Percentiles rank a stretch among this genome's conserved stretches.
These are phyloP conservation scores for Penicillium occitanis DNA, from an alignment of 2,329 filamentous ascomycete species.

Conservation along the genomic window DNA sequence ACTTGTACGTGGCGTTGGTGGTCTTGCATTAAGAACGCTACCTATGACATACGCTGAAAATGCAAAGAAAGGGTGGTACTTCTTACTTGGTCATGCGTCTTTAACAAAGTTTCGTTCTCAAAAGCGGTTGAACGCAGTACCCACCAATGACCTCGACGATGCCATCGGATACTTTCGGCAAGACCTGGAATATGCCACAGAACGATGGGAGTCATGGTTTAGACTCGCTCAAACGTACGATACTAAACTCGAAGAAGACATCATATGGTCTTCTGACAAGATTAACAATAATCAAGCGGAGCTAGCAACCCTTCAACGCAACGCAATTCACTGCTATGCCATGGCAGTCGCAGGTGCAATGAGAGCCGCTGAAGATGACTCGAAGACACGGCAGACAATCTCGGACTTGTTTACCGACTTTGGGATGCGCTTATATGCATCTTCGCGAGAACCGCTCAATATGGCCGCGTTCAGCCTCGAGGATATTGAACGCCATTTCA, in stretches of 20 bases:
- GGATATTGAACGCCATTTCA: conserved; percentile 62
- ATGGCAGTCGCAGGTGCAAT: conserved; percentile 66
- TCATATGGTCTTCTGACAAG: conserved; percentile 87
- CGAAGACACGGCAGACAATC: conserved; percentile 57
- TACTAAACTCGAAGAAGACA: conserved; percentile 80
- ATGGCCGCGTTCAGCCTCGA: conserved; percentile 66
- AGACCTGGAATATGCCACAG: conserved; percentile 77
- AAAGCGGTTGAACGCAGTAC: conserved; percentile 74
- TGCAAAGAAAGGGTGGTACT: conserved; percentile 86
- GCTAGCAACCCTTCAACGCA: conserved; percentile 71
- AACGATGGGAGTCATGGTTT: conserved; percentile 90
- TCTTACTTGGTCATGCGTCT: conserved; percentile 82
- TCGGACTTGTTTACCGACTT: conserved; percentile 69
- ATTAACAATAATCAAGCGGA: conserved; percentile 80
- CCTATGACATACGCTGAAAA: conserved; percentile 67
- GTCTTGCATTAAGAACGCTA: conserved; percentile 69
- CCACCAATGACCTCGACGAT: conserved; percentile 80
- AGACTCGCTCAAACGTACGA: conserved; percentile 83
- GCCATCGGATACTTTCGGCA: conserved; percentile 76
- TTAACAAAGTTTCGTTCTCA: conserved; percentile 80
- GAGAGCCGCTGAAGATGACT: conserved; percentile 54
- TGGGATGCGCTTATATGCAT: conserved; percentile 66
- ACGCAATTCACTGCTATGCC: conserved; percentile 77
- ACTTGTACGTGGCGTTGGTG: conserved; percentile 75
- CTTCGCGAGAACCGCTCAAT: conserved; percentile 64